These are phyloP conservation scores for Elsinoe australis DNA, from an alignment of 2,329 filamentous ascomycete genomes.

Conservation along the genomic window DNA sequence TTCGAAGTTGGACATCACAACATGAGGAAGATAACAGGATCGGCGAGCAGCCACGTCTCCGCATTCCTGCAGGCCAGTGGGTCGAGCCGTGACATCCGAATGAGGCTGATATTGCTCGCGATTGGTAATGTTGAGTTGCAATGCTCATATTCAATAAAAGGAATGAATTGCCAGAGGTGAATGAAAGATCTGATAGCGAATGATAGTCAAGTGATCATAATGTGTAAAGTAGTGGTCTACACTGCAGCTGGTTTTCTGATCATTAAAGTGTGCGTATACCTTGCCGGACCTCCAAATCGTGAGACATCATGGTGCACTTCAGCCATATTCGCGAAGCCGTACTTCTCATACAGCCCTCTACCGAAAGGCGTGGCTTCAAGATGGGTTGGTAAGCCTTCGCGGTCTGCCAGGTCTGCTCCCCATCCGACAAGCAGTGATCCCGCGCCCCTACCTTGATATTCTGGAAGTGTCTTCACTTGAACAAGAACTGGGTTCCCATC, in stretches of 20 bases:
- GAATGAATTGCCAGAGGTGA: too few species aligned
- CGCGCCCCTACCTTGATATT: constrained; percentile 35
- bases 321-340: constrained; percentile 24
- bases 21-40: too few species aligned
- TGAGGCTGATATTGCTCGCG: too few species aligned
- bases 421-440: constrained; percentile 33
- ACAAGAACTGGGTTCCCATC: constrained; percentile 23
- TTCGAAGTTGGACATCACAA: too few species aligned
- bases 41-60: too few species aligned
- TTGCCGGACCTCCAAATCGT: background rate
- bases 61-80: too few species aligned
- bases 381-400: constrained; percentile 23
- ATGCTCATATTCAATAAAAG: too few species aligned
- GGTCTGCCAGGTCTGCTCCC: constrained; percentile 35
- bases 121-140: too few species aligned
- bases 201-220: background rate
- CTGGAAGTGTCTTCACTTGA: constrained; percentile 32
- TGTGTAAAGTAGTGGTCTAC: background rate
- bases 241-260: background rate
- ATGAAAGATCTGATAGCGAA: background rate
- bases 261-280: constrained; percentile 7
- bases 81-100: too few species aligned
- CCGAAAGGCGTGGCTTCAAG: constrained; percentile 20
- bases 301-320: constrained; percentile 12
- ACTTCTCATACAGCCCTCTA: constrained; percentile 28